A percentile compares a stretch with the other conserved stretches of the same genome.
These are phyloP conservation scores for Hypholoma sublateritium DNA, from an alignment of 768 basidiomycete species.

Conservation along the genomic window DNA sequence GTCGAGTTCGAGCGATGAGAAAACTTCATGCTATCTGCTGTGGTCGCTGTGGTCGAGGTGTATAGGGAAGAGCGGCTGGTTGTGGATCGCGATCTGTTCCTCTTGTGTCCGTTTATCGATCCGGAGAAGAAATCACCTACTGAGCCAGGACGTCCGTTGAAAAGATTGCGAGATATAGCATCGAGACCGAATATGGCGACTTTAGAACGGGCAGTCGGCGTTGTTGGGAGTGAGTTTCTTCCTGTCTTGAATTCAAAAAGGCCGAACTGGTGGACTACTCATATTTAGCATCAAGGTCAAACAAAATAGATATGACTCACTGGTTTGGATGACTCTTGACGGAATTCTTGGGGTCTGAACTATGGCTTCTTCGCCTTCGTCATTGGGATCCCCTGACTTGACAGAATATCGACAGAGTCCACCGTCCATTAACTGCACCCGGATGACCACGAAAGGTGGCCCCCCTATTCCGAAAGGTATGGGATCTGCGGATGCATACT, in stretches of 20 bases:
- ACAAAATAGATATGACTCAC: slow-evolving; percentile 47
- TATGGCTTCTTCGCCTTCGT: slow-evolving; percentile 80
- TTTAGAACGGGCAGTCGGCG: slow-evolving; percentile 78
- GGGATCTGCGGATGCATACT: slow-evolving; percentile 66
- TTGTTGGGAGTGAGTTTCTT: slow-evolving; percentile 72
- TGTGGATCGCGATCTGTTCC: slow-evolving; percentile 58
- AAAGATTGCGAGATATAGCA: slow-evolving; percentile 86
- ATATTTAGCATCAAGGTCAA: slow-evolving; percentile 1
- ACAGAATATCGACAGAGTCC: slow-evolving; percentile 80
- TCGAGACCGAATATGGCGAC: slow-evolving; percentile 90
- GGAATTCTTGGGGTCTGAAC: slow-evolving; percentile 76
- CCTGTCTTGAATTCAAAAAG: slow-evolving; percentile 86
- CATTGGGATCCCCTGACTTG: slow-evolving; percentile 68
- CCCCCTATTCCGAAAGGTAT: slow-evolving; percentile 71
- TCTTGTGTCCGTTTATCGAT: slow-evolving; percentile 65
- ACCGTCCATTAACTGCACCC: slow-evolving; percentile 82
- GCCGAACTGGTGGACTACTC: slow-evolving; percentile 81
- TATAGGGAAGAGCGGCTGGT: slow-evolving; percentile 72
- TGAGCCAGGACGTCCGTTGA: slow-evolving; percentile 67
- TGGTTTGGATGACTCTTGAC: slow-evolving; percentile 75
- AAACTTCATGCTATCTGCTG: slow-evolving; percentile 64
- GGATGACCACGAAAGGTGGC: slow-evolving; percentile 77
- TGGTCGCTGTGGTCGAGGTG: slow-evolving; percentile 66
- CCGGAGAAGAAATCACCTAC: slow-evolving; percentile 78
- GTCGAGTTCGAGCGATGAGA: slow-evolving; percentile 73